These are phyloP conservation scores for Suillus placidus DNA, from an alignment of 768 basidiomycete species.

Conservation along the genomic window DNA sequence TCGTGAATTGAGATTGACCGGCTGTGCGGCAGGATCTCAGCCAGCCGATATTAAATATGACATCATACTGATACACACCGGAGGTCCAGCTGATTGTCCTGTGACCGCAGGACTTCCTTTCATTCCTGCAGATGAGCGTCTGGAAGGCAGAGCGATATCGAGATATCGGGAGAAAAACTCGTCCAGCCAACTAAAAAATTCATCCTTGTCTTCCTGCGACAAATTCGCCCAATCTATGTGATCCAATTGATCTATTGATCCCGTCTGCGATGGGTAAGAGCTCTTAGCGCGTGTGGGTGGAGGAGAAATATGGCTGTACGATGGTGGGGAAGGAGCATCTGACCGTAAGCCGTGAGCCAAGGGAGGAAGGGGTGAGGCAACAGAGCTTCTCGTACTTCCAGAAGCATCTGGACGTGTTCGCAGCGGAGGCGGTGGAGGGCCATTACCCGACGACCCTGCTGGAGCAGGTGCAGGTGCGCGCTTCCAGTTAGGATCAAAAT, in stretches of 20 bases:
- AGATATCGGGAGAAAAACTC: conserved; percentile 68
- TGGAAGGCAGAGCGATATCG: conserved; percentile 26
- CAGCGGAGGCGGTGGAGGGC: conserved; percentile 37
- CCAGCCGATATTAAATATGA: not conserved
- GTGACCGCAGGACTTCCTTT: not conserved
- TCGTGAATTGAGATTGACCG: conserved; percentile 4
- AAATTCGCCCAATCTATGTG: conserved; percentile 73
- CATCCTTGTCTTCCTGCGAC: conserved; percentile 64
- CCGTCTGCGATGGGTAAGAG: conserved; percentile 23
- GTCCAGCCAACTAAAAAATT: conserved; percentile 79
- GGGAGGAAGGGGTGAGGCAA: conserved; percentile 24
- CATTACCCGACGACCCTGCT: conserved; percentile 15
- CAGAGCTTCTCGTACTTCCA: conserved; percentile 17
- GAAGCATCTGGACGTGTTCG: conserved; percentile 25
- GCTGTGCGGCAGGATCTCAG: not conserved
- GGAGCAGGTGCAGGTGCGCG: conserved; percentile 44
- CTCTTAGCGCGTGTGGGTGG: conserved; percentile 33
- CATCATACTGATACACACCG: conserved; percentile 22
- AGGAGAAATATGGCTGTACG: conserved; percentile 23
- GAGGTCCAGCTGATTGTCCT: conserved; percentile 8
- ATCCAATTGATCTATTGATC: conserved; percentile 8
- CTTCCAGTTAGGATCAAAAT: conserved; percentile 62
- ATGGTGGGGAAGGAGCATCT: conserved; percentile 17
- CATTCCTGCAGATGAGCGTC: not conserved
- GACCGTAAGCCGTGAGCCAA: conserved; percentile 18